Conservation (phyloP, 768 basidiomycete genomes). For the Lactarius indigo region DNA sequence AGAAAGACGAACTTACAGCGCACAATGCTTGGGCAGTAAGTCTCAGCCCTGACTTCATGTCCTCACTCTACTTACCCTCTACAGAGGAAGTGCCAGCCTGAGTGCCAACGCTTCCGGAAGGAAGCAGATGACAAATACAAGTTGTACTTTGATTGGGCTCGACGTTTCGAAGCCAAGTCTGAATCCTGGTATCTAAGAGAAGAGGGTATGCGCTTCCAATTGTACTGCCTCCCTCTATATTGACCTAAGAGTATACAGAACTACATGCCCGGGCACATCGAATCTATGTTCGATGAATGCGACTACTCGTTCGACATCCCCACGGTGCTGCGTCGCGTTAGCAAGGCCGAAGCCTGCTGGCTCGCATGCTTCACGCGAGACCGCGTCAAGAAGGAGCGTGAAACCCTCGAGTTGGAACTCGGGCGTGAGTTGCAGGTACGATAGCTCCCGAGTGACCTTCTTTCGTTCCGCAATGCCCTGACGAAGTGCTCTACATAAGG, state of each 20-base stretch:
- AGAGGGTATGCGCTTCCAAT: slow-evolving; percentile 23
- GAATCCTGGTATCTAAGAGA: slow-evolving; percentile 32
- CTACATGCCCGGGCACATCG: slow-evolving; percentile 35
- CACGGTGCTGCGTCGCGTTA: slow-evolving; percentile 16
- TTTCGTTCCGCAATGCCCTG: not conserved
- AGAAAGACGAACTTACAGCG: slow-evolving; percentile 60
- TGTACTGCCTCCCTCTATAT: too few species aligned
- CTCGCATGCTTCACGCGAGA: slow-evolving; percentile 52
- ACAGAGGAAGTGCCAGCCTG: slow-evolving; percentile 57
- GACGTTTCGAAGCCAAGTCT: slow-evolving; percentile 58
- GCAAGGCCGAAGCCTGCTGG: slow-evolving; percentile 53
- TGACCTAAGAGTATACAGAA: not conserved
- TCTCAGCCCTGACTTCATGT: slow-evolving; percentile 7
- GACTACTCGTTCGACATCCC: slow-evolving; percentile 16
- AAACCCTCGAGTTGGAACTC: slow-evolving; percentile 54
- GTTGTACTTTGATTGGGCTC: slow-evolving; percentile 55
- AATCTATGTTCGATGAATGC: slow-evolving; percentile 27
- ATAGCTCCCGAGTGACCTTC: not conserved
- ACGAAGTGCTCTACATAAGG: slow-evolving; percentile 3
- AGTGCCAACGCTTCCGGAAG: slow-evolving; percentile 53
- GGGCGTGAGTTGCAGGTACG: slow-evolving; percentile 70
- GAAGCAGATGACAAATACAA: slow-evolving; percentile 55
- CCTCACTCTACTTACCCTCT: not conserved
- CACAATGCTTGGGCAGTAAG: slow-evolving; percentile 71
- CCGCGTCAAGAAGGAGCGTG: slow-evolving; percentile 46